Evolutionary conservation across 1,139 yeast species (phyloP), one percentile per base, ranked within the genome.

Genomic region (Debaryomyces robertsiae): DNA sequence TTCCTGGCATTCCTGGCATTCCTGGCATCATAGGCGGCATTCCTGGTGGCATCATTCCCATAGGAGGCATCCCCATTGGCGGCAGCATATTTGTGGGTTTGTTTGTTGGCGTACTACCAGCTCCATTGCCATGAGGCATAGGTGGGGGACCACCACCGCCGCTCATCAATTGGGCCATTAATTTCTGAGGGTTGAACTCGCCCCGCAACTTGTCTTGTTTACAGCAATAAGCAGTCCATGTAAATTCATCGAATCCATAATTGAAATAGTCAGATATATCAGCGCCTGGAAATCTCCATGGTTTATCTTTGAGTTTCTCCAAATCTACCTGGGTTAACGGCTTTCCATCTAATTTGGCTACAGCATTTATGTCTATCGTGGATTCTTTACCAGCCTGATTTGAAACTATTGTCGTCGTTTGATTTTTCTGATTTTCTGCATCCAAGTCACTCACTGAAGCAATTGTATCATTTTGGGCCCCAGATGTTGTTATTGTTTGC

Each of bases 261-360:
- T 93, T 93, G 71, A 93, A 93, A 61, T 90, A 93, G 62, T 93
- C 98, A 2, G 95, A 80, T 32, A 88, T 70, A 62, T 93, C 97
- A 3, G 96, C 96, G 38, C 97, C 97, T 0, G 98, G 98, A 49
- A 87, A 84, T 57, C 98, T 77, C 99, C 99, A 93, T 2, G 98
- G 98, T 65, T 94, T 94, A 48, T 89, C 95, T 49, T 88, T 90
- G 35, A 91, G 68, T 38, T 82, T 84, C 48, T 87, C 95, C 14
- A 91, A 73, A 49, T 88, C 85, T n/a, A 91, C 73, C 51, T 85
- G 84, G 0, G 95, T 87, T 39, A 94, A 70, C 3, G 95, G 95
- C 50, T 81, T 77, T 3, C 96, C 98, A 42, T 91, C 86, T 49
- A 76, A 79, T 46, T 81, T 82, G 0, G 94, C 97, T 13, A 87